A percentile compares a stretch with the other conserved stretches of the same genome.
These are phyloP conservation scores for Pistacia atlantica DNA, from an alignment of 345 rosid species.

Conservation along the genomic window DNA sequence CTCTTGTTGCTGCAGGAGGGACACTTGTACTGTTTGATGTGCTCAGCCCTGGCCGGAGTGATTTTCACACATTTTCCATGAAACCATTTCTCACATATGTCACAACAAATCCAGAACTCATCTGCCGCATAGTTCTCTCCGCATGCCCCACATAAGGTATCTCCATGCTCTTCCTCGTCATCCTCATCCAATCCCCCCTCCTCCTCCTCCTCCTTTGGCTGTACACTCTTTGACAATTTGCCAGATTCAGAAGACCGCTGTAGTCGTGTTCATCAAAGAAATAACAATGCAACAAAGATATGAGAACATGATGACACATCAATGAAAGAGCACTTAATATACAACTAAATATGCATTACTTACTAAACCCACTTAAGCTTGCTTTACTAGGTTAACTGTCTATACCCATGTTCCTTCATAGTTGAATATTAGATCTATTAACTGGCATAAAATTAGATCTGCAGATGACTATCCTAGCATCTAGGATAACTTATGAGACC, in stretches of 20 bases:
- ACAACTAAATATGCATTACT: not conserved
- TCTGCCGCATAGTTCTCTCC: constrained; percentile 74
- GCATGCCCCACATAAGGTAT: constrained; percentile 80
- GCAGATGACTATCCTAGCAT: too few species aligned
- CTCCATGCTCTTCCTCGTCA: constrained; percentile 64
- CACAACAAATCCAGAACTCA: constrained; percentile 90
- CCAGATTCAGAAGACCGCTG: constrained; percentile 58
- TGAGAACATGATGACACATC: not conserved
- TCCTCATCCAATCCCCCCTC: constrained; percentile 49
- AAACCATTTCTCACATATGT: constrained; percentile 84
- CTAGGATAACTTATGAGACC: not conserved
- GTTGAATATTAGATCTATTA: not conserved
- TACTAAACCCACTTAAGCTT: not conserved
- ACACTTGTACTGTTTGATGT: constrained; percentile 84
- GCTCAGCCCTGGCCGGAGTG: constrained; percentile 85
- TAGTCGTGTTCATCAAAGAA: constrained; percentile 23
- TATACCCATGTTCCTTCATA: not conserved
- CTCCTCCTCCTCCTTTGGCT: constrained; percentile 51
- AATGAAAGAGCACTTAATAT: not conserved
- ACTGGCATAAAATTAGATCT: not conserved
- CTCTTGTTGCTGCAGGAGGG: constrained; percentile 89
- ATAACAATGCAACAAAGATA: not conserved
- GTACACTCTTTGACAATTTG: constrained; percentile 38
- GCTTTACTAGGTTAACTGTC: not conserved
- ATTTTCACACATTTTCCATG: constrained; percentile 86